These are phyloP conservation scores for Podaxis sp. DNA, from an alignment of 768 basidiomycete species.

Conservation along the genomic window DNA sequence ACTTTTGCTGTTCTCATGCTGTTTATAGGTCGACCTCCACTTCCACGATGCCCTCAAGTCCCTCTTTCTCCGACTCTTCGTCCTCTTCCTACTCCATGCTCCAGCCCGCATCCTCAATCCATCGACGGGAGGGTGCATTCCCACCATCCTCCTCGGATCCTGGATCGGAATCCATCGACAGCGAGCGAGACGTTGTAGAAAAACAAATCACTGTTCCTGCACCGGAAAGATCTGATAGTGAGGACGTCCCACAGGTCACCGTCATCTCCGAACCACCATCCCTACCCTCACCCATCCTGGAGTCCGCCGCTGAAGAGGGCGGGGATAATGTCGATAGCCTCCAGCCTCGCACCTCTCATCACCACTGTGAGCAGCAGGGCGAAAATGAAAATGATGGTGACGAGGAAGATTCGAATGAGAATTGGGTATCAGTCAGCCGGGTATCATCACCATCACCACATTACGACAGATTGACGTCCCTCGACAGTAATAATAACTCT, in stretches of 20 bases:
- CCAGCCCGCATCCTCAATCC: constrained; percentile 27
- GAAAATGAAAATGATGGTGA: background rate
- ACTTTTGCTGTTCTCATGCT: background rate
- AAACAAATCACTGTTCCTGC: background rate
- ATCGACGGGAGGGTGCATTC: constrained; percentile 18
- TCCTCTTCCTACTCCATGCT: constrained; percentile 24
- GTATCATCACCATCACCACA: constrained; percentile 16
- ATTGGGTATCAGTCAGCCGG: constrained; percentile 15
- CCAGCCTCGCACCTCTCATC: background rate
- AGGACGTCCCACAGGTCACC: constrained; percentile 7
- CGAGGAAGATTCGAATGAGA: constrained; percentile 2
- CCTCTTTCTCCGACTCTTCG: constrained; percentile 13
- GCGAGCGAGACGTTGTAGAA: constrained; percentile 1
- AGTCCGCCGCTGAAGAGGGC: constrained; percentile 1
- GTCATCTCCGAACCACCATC: constrained; percentile 6
- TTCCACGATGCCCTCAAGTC: constrained; percentile 6
- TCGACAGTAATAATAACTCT: constrained; percentile 12
- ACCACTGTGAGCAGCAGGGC: background rate
- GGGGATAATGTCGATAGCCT: background rate
- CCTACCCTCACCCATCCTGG: constrained; percentile 10
- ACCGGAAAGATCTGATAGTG: background rate
- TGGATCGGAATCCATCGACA: constrained; percentile 6
- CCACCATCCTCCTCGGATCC: constrained; percentile 7
- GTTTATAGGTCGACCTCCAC: constrained; percentile 11
- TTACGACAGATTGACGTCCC: constrained; percentile 18